phyloP scores from a whole-genome alignment of 2,329 filamentous ascomycete genomes.

The Bisporella sp. region DNA sequence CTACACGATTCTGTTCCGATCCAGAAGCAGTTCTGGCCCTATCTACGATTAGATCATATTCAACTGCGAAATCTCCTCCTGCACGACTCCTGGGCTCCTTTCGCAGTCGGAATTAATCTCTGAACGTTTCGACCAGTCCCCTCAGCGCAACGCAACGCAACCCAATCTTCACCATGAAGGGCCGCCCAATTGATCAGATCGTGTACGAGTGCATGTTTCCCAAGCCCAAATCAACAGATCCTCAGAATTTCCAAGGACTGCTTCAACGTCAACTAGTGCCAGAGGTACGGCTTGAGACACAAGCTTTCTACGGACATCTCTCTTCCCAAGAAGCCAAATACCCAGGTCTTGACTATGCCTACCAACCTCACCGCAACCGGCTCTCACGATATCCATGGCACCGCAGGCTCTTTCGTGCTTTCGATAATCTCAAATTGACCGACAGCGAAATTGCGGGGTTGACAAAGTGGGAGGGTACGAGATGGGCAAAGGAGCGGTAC shows the following conservation, averaged over 20 bases:
- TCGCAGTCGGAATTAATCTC: no score
- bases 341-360: constrained; percentile 71
- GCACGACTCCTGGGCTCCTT: no score
- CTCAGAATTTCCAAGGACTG: constrained; percentile 62
- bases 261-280: constrained; percentile 62
- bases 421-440: constrained; percentile 64
- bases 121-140: no score
- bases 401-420: constrained; percentile 66
- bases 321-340: constrained; percentile 77
- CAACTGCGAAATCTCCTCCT: no score
- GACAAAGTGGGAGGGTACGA: constrained; percentile 78
- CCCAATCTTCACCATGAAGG: constrained; percentile 51
- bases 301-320: constrained; percentile 68
- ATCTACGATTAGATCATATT: no score
- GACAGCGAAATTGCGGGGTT: constrained; percentile 61
- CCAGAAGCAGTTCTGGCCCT: no score
- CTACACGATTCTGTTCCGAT: no score
- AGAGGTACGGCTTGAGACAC: constrained; percentile 71
- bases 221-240: constrained; percentile 58
- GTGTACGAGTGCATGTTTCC: constrained; percentile 71
- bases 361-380: constrained; percentile 68
- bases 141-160: not conserved
- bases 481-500: constrained; percentile 75
- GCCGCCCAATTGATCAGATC: constrained; percentile 61
- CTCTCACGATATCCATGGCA: constrained; percentile 73